Evolutionary conservation across 129 eudicot species (phyloP), one percentile per base, ranked within the genome.

Genomic region (Chrysanthemum seticuspe): DNA sequence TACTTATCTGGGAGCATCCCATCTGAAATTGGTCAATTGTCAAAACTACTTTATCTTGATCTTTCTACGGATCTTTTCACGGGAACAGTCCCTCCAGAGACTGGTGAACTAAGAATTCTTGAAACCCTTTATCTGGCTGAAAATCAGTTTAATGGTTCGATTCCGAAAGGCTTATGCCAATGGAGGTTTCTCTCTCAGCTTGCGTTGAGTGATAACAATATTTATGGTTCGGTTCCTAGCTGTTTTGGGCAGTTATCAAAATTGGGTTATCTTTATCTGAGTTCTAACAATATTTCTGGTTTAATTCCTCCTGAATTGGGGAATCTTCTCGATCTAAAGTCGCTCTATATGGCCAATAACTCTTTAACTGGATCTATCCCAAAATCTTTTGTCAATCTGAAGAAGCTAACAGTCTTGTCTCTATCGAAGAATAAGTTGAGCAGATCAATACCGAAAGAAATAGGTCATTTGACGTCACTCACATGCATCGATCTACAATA

Each of bases 361-460:
- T 13, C 4, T 49, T 69, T 83, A 16, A 71, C 82, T 2, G 87
- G 87, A 65, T 16, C 63, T 7, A 59, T 83, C 40, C 87, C 83
- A n/a, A 47, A 65, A 55, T 29, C 74, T 50, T 53, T 86, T 0
- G 79, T 77, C 2, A 74, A 76, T 67, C 13, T 82, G 63, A 74
- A 21, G 5, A 77, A 73, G 0, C 47, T 79, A 19, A 29, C 36
- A 0, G 3, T 1, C 18, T 75, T 75, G 51, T 3, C 0, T 18
- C 65, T 75, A 4, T 54, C 3, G 7, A 7, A 13, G 2, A 86
- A 86, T 40, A 10, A 23, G 0, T 29, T 86, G 10, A 73, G 65
- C 13, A 87, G 85, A 44, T 15, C 75, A 18, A 85, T 82, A 18
- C 90, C 87, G 0, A 36, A 25, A 0, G 85, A 60, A 49, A 62